A percentile compares a stretch with the other conserved stretches of the same genome.
Conservation (phyloP, 2,329 filamentous ascomycete genomes). For the Elsinoe necatrix region DNA sequence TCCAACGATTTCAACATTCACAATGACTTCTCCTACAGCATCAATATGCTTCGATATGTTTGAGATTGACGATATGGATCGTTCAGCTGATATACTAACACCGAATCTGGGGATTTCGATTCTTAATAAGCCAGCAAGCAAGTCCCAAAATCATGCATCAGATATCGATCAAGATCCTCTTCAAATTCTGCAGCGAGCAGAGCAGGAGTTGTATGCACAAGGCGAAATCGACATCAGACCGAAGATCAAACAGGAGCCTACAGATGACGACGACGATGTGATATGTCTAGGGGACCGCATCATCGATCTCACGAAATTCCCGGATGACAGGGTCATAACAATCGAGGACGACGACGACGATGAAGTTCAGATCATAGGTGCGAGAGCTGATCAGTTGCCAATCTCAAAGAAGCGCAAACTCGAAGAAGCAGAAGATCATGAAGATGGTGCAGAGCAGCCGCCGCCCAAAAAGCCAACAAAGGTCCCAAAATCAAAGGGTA, state of each 20-base stretch:
- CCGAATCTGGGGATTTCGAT: not conserved
- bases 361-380: not conserved
- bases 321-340: not conserved
- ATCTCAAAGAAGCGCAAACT: not conserved
- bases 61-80: not conserved
- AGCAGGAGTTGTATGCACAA: not conserved
- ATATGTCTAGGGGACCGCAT: not conserved
- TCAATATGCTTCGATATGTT: not conserved
- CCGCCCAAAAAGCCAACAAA: not conserved
- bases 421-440: not conserved
- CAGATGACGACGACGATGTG: slow-evolving; percentile 6
- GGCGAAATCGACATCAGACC: not conserved
- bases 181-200: not conserved
- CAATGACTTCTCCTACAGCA: not conserved
- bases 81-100: not conserved
- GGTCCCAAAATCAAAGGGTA: not conserved
- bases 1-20: not conserved
- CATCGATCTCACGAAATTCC: slow-evolving; percentile 7
- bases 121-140: not conserved
- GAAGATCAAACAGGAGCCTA: not conserved
- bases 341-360: not conserved
- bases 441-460: not conserved
- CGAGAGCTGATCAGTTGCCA: not conserved
- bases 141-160: not conserved
- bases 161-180: not conserved